Percentiles rank a stretch among this genome's conserved stretches.
phyloP scores from a whole-genome alignment of 257 asterid species.

The Plantago elongata region DNA sequence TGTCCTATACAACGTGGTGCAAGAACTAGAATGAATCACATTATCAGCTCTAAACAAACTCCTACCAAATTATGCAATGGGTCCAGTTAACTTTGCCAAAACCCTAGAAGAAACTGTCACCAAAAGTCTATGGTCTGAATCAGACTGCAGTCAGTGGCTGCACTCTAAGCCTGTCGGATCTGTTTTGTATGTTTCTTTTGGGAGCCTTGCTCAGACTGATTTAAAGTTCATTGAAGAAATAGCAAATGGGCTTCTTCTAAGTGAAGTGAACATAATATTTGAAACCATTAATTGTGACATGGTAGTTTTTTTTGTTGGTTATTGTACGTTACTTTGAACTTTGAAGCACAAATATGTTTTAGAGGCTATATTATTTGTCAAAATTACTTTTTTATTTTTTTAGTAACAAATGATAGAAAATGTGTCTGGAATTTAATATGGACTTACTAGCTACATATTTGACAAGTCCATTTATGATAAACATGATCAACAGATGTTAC shows the following conservation, averaged over 20 bases:
- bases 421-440: no score
- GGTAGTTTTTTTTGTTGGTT: no score
- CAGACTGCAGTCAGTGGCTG: conserved; percentile 34
- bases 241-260: conserved; percentile 33
- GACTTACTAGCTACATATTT: no score
- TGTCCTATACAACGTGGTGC: conserved; percentile 49
- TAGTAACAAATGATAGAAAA: no score
- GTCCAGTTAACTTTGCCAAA: conserved; percentile 37
- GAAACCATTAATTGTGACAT: no score
- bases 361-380: no score
- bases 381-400: no score
- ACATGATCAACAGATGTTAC: no score
- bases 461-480: no score
- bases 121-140: conserved; percentile 30
- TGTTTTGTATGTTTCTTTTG: conserved; percentile 35
- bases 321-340: no score
- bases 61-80: conserved; percentile 43
- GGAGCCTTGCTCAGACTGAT: conserved; percentile 23
- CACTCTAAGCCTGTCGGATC: conserved; percentile 27
- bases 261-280: conserved; percentile 24
- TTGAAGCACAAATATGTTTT: no score
- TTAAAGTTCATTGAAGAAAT: conserved; percentile 24
- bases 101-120: conserved; percentile 4
- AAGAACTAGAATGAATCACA: conserved; percentile 45
- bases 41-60: conserved; percentile 30